A percentile compares a stretch with the other conserved stretches of the same genome.
phyloP scores from a whole-genome alignment of 2,329 filamentous ascomycete species.

The Stylonectria norvegica region DNA sequence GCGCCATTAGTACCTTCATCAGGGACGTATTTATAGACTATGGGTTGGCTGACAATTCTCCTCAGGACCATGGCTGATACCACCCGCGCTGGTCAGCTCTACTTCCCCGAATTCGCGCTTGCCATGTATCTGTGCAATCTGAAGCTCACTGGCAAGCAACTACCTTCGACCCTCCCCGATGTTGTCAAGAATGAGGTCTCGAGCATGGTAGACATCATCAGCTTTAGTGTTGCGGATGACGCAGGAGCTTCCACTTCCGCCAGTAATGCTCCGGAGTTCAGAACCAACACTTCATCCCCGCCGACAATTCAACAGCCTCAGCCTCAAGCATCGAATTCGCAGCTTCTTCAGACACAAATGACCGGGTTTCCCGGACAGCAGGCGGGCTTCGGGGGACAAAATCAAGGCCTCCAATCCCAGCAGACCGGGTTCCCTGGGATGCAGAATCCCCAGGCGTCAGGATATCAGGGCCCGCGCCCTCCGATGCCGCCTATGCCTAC shows the following conservation, averaged over 20 bases:
- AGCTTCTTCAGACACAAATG: constrained; percentile 63
- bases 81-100: constrained; percentile 89
- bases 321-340: constrained; percentile 69
- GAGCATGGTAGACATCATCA: constrained; percentile 99
- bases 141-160: constrained; percentile 78
- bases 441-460: constrained; percentile 68
- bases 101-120: constrained; percentile 95
- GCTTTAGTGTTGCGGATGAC: constrained; percentile 84
- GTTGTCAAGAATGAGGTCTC: constrained; percentile 94
- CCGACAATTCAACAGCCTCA: constrained; percentile 65
- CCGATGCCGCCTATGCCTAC: constrained; percentile 79
- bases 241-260: constrained; percentile 39
- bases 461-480: constrained; percentile 80
- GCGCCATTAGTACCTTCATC: not conserved
- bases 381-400: constrained; percentile 55
- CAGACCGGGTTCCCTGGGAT: constrained; percentile 67
- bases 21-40: not conserved
- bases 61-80: constrained; percentile 85
- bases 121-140: constrained; percentile 99
- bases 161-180: constrained; percentile 75
- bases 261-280: constrained; percentile 65
- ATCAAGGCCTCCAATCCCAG: constrained; percentile 61
- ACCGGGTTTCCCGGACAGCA: constrained; percentile 63
- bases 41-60: constrained; percentile 15
- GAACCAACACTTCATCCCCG: constrained; percentile 46